Evolutionary conservation across 306 rosid species (phyloP), one percentile per base, ranked within the genome.

Genomic region (Trifolium subterraneum): DNA sequence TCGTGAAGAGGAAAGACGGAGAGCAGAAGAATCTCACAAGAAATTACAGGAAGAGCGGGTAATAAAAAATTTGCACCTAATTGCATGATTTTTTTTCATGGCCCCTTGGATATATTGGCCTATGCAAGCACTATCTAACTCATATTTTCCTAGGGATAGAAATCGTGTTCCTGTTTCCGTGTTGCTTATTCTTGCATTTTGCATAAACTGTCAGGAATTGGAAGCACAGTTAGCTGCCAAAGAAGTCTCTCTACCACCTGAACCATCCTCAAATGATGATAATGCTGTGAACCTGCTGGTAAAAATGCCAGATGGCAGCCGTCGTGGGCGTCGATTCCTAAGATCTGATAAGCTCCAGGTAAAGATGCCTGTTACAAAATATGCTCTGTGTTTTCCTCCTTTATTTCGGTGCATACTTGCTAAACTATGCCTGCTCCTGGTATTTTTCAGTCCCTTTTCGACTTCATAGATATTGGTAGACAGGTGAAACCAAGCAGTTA

Each of bases 271-370:
- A 3, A 84, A 85, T 73, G 87, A 87, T 80, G 96, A 87, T 47
- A 87, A 85, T 79, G 91, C 96, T 63, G 89, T 94, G 38, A 92
- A 84, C 77, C 85, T 94, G 72, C 59, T 87, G 70, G 97, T 94
- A 80, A 87, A 87, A 75, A 92, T 94, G 99, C 96, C 99, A 44
- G 92, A 94, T 86, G 99, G 99, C 58, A 94, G 86, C 68, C 96
- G 92, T 66, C 98, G 81, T 0, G 99, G 98, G 23, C 99, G 99
- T 47, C 90, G 92, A 56, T 94, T 94, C 83, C 90, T 88, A 77
- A 92, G 83, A 83, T 85, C 97, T 20, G 86, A 94, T 81, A 90
- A 84, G 61, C 90, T 94, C 62, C 97, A 90, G 96, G 99, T 60
- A 27, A 29, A 29, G 12, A 60, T 15, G 22, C 13, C 6, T 29